Base-by-base conservation (phyloP, 2,329 filamentous ascomycete genomes). In the Xylaria sp. region DNA sequence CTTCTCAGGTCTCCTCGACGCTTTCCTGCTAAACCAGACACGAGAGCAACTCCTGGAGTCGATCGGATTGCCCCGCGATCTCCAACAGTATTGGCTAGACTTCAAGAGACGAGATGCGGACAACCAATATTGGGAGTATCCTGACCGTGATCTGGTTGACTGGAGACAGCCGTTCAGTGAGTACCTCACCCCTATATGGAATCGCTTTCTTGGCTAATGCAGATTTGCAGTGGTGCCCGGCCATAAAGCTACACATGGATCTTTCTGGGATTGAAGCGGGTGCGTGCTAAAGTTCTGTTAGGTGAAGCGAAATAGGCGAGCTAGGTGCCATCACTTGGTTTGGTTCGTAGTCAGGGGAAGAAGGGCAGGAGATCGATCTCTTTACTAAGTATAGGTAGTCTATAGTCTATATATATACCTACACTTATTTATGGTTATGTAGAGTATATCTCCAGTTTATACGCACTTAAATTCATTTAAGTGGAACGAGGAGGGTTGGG, bases 91-190 rank as follows among this genome's bases (percentile, higher is more conserved):
- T 65, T 73, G 67, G 69, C 15, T 46, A 12, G 46, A 66, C 57
- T 55, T 25, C 0, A 62, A 46, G 30, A 68, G 71, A 43, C 57
- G 71, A 43, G 25, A 60, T 5, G 46, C 0, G 1, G 3, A 1
- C 7, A 20, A 65, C 9, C 3, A 10, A 0, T 75, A 62, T 59
- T 75, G 55, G 34, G 60, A 66, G 43, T 75, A 74, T 34, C 71
- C 72, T 0, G 73, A 75, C 36, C 28, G 12, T 7, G 73, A 75
- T 36, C 0, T 4, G 15, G 70, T 75, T 4, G 67, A 75, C 56
- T 73, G 72, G 72, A 15, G 4, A 4, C 1, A 71, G 0, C 71
- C 70, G 3, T 75, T 74, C 34, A 66, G 65, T 67, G 28, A 55
- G 65, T 66, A 25, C 15, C 41, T 30, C 28, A 25, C 32, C 6